phyloP scores from a whole-genome alignment of 2,329 filamentous ascomycete species.

The Zalaria sp. region DNA sequence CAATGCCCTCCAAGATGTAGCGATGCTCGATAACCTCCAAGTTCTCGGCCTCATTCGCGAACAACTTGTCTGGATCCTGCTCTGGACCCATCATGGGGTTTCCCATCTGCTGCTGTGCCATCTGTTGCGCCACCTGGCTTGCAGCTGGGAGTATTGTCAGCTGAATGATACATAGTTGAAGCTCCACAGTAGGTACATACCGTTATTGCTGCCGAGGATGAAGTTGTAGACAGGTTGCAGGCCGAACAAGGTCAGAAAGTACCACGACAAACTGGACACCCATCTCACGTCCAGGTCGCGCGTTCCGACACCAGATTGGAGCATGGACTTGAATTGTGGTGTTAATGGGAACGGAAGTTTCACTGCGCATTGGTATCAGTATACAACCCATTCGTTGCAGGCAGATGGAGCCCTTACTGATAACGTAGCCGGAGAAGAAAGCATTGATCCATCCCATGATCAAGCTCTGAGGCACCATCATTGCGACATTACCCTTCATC shows the following conservation, averaged over 20 bases:
- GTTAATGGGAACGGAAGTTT: slow-evolving; percentile 96
- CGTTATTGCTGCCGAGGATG: slow-evolving; percentile 87
- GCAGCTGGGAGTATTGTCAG: slow-evolving; percentile 46
- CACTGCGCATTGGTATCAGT: slow-evolving; percentile 40
- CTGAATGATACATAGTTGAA: not conserved
- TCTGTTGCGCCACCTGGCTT: slow-evolving; percentile 77
- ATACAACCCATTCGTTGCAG: not conserved
- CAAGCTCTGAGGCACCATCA: slow-evolving; percentile 97
- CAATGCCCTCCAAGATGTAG: slow-evolving; percentile 78
- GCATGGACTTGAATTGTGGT: slow-evolving; percentile 98
- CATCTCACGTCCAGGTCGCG: slow-evolving; percentile 92
- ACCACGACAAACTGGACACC: slow-evolving; percentile 98
- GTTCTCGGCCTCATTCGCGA: slow-evolving; percentile 85
- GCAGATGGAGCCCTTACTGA: slow-evolving; percentile 42
- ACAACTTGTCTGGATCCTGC: slow-evolving; percentile 91
- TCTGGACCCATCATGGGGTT: slow-evolving; percentile 72
- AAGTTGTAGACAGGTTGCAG: slow-evolving; percentile 96
- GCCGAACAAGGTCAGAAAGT: slow-evolving; percentile 94
- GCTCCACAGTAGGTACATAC: slow-evolving; percentile 37
- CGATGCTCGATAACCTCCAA: slow-evolving; percentile 88
- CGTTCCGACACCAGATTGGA: slow-evolving; percentile 92
- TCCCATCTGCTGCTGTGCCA: slow-evolving; percentile 51
- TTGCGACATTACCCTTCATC: slow-evolving; percentile 99
- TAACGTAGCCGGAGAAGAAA: slow-evolving; percentile 96
- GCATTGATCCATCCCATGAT: slow-evolving; percentile 99